These are phyloP conservation scores for Mycena indigotica DNA, from an alignment of 768 basidiomycete species.

Conservation along the genomic window DNA sequence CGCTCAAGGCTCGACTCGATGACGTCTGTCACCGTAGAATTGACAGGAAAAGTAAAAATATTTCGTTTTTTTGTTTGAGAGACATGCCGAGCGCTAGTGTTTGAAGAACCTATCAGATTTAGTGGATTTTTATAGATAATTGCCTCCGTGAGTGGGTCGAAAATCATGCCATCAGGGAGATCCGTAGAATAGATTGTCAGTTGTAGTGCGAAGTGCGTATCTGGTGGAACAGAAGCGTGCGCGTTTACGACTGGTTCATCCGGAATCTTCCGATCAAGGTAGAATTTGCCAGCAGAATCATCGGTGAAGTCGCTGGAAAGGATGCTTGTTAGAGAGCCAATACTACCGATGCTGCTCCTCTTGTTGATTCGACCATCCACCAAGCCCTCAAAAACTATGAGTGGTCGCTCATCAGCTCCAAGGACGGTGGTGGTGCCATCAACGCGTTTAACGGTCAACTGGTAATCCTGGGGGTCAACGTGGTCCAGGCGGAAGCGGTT, in stretches of 20 bases:
- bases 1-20: conserved; percentile 90
- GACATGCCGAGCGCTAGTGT: conserved; percentile 55
- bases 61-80: conserved; percentile 70
- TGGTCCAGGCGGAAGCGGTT: conserved; percentile 87
- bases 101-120: conserved; percentile 50
- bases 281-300: conserved; percentile 96
- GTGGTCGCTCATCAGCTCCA: conserved; percentile 72
- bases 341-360: conserved; percentile 89
- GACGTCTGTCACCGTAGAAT: conserved; percentile 94
- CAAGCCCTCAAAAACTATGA: conserved; percentile 87
- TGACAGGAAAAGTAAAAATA: conserved; percentile 90
- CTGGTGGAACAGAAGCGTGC: not conserved
- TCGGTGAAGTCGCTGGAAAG: conserved; percentile 96
- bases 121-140: conserved; percentile 86
- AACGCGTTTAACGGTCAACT: conserved; percentile 90
- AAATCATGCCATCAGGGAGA: conserved; percentile 91
- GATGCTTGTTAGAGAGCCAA: conserved; percentile 65
- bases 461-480: conserved; percentile 63
- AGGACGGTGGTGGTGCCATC: conserved; percentile 83
- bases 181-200: conserved; percentile 42
- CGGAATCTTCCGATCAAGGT: conserved; percentile 63
- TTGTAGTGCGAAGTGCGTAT: not conserved
- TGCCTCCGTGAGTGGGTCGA: conserved; percentile 90
- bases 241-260: not conserved
- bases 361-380: conserved; percentile 86